Evolutionary conservation across 176 grass and related monocot species (phyloP).

Genomic region (Hordeum marinum): DNA sequence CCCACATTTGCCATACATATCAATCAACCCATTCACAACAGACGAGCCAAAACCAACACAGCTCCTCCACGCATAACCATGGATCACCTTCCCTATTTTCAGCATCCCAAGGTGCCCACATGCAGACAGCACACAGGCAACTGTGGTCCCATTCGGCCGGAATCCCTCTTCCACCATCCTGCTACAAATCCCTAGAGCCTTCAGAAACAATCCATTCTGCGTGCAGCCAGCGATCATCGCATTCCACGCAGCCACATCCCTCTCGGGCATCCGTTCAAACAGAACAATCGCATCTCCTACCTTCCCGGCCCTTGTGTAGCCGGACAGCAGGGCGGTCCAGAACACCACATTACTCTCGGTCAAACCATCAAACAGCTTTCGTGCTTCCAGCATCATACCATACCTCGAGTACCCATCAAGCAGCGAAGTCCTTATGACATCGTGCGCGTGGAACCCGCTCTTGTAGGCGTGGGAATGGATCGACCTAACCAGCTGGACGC

Average conservation of each 20-base stretch:
- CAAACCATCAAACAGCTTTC: conserved; percentile 70
- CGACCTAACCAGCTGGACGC: conserved; percentile 29
- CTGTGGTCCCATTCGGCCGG: conserved; percentile 53
- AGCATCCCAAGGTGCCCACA: conserved; percentile 77
- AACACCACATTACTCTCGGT: conserved; percentile 58
- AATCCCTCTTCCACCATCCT: conserved; percentile 53
- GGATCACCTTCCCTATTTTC: conserved; percentile 57
- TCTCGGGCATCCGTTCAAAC: conserved; percentile 66
- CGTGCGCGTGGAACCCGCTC: conserved; percentile 46
- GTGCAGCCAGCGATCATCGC: conserved; percentile 60
- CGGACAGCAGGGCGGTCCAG: conserved; percentile 69
- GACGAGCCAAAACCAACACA: conserved; percentile 47
- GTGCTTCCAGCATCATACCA: conserved; percentile 53
- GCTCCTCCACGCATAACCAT: conserved; percentile 53
- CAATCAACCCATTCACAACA: conserved; percentile 65
- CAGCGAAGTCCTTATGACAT: conserved; percentile 46
- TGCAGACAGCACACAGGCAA: conserved; percentile 56
- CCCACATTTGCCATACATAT: conserved; percentile 91
- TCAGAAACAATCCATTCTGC: conserved; percentile 57
- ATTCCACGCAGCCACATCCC: conserved; percentile 74
- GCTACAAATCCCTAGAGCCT: conserved; percentile 42
- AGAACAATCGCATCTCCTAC: conserved; percentile 40
- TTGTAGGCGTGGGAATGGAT: conserved; percentile 55
- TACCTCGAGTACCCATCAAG: conserved; percentile 68
- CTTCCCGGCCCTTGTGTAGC: conserved; percentile 51